Base-by-base conservation (phyloP, 495 filamentous ascomycete genomes). In the Xylaria acuta region DNA sequence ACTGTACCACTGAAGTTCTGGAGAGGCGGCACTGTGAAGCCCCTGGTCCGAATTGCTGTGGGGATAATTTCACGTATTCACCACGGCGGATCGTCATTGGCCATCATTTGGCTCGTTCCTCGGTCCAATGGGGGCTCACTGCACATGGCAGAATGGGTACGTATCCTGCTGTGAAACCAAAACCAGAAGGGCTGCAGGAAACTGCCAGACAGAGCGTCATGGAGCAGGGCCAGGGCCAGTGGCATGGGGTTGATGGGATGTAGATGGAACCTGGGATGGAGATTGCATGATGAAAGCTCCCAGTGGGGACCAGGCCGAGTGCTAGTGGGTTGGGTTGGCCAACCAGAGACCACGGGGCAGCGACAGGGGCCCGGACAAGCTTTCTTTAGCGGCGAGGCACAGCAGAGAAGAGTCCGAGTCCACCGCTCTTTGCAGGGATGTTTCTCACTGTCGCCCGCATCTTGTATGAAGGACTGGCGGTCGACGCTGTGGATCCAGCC, bases 401-500 rank as follows among this genome's bases (percentile, higher is more conserved):
- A 75, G 68, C 72, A 75, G 64, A 69, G 68, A 74, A 75, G 76
- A 77, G 76, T 76, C 77, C 77, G 74, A 79, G 77, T 32, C 77
- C 77, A 79, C 77, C 77, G 77, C 77, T 78, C 74, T 78, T 79
- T 79, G 53, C 77, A 78, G 32, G 77, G 77, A 71, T 79, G 12
- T 70, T 78, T 78, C 69, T 67, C 60, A 74, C 72, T 73, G 51
- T 72, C 69, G 73, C 71, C 67, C 56, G 66, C 71, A 72, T 68
- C 66, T 79, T 79, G 71, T 79, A 76, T 78, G 77, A 62, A 74
- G 75, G 76, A 79, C 76, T 78, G 77, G 77, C 77, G 77, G 77
- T 79, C 76, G 77, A 71, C 70, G 74, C 64, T 54, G 64, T 68
- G 54, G 64, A 56, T 8, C 7, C 67, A 40, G 43, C 63, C 51